Evolutionary conservation across 2,329 filamentous ascomycete genomes (phyloP).

Genomic region (Nigrospora oryzae): DNA sequence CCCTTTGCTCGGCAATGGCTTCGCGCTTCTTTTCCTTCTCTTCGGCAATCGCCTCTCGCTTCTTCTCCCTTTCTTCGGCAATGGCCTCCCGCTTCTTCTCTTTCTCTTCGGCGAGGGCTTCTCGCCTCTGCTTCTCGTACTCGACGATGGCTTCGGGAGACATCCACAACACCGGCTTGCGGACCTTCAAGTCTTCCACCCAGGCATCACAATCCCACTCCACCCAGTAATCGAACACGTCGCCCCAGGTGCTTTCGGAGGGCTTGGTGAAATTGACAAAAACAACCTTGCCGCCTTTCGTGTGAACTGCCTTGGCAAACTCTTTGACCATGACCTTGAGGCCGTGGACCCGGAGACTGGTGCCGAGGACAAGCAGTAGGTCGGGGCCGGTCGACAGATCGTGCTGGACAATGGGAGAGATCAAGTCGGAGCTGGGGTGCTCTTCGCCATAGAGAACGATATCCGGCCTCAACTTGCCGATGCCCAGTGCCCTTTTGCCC

Average conservation of each 20-base stretch:
- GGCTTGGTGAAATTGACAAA: conserved; percentile 69
- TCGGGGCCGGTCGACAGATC: conserved; percentile 58
- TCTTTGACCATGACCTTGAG: conserved; percentile 63
- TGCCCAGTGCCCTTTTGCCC: conserved; percentile 58
- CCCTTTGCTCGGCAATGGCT: background rate
- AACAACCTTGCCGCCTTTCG: conserved; percentile 57
- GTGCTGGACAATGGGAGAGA: conserved; percentile 60
- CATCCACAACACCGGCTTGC: conserved; percentile 52
- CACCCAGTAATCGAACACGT: conserved; percentile 66
- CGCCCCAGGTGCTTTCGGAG: conserved; percentile 63
- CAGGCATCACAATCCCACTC: conserved; percentile 69
- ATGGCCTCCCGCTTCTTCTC: conserved; percentile 13
- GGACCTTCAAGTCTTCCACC: conserved; percentile 54
- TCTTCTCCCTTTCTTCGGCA: conserved; percentile 5
- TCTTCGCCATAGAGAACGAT: conserved; percentile 70
- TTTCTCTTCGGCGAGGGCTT: conserved; percentile 14
- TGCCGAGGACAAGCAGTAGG: conserved; percentile 61
- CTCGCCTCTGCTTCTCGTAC: conserved; percentile 30
- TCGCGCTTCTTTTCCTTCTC: conserved; percentile 1
- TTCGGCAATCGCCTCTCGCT: background rate
- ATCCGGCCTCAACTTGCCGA: conserved; percentile 62
- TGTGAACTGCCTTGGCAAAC: conserved; percentile 64
- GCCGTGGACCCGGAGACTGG: conserved; percentile 62
- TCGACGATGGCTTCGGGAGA: conserved; percentile 31
- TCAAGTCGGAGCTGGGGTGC: conserved; percentile 59